Base-by-base conservation (phyloP, 352 stramenopile genomes). In the Globisporangium recalcitrans region DNA sequence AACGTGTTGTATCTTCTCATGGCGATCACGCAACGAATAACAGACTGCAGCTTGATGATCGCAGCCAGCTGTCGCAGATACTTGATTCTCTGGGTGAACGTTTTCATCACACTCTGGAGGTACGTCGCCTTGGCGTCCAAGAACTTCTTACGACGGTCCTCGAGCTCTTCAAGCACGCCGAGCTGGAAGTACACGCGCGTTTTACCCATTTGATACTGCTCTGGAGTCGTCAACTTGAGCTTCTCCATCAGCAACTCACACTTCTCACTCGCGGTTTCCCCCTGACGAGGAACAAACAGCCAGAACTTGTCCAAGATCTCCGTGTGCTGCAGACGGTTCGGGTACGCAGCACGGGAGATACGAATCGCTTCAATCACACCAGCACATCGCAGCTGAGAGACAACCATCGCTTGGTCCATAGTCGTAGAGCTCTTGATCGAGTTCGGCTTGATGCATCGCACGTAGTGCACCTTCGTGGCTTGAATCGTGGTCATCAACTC, bases 381-480 rank as follows among this genome's bases (percentile, higher is more conserved):
- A 65, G 96, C 96, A 64, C 98, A 99, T 32, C 91, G 85, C 47
- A 99, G 71, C 73, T 99, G 97, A 42, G 98, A 94, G 3, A 98
- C 94, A 4, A 98, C 86, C 78, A 98, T 93, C 24, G 87, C 76
- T 38, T 98, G 75, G 49, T 97, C 94, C 80, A 99, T 92, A n/a
- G 60, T 72, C 0, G 64, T 76, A 8, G 86, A 60, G 67, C 97
- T 97, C 70, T 99, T 97, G 34, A 97, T 89, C 71, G 98, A 88
- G 76, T 99, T 99, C 0, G 97, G 97, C 80, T 99, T 99, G 62
- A 99, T 98, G 75, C 97, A 99, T 40, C 97, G 88, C 52, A 99
- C 96, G 68, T 99, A 99, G 69, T 99, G 97, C 16, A 98, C 95
- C 58, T 97, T 88, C 0, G 96, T 99, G 6, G 78, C 78, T 65